Percentiles rank a stretch among this genome's conserved stretches.
Evolutionary conservation across 805 yeast genomes (phyloP).

Genomic region (Maudiozyma barnettii): DNA sequence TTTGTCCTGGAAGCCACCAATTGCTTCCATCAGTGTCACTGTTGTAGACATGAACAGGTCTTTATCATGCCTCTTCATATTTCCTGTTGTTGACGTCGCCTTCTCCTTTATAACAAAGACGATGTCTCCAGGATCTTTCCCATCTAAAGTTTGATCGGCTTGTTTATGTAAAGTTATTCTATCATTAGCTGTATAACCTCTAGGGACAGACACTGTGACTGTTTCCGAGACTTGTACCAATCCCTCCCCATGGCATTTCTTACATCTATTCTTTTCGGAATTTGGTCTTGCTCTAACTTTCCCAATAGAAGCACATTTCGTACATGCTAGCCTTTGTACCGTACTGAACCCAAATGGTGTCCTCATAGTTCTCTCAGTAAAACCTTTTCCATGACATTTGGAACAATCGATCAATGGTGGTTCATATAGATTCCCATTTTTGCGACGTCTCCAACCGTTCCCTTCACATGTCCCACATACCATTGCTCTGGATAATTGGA

Average conservation of each 20-base stretch:
- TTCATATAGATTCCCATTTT: conserved; percentile 18
- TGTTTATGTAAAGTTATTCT: conserved; percentile 51
- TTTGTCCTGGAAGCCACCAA: conserved; percentile 67
- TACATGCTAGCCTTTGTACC: conserved; percentile 51
- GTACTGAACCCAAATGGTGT: conserved; percentile 66
- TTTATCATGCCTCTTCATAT: conserved; percentile 48
- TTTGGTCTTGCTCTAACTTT: conserved; percentile 27
- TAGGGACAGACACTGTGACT: conserved; percentile 65
- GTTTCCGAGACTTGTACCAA: conserved; percentile 56
- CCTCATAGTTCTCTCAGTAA: conserved; percentile 45
- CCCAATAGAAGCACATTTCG: conserved; percentile 65
- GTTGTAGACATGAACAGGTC: conserved; percentile 54
- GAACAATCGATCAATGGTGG: conserved; percentile 49
- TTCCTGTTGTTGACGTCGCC: conserved; percentile 33
- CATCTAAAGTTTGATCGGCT: conserved; percentile 71
- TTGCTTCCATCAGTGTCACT: conserved; percentile 67
- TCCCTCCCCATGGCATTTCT: conserved; percentile 59
- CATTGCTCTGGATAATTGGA: conserved; percentile 60
- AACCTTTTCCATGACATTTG: conserved; percentile 67
- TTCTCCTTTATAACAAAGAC: conserved; percentile 49
- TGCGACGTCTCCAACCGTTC: conserved; percentile 47
- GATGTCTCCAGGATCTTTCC: conserved; percentile 62
- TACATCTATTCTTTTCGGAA: conserved; percentile 58
- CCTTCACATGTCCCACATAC: conserved; percentile 71
- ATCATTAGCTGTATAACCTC: conserved; percentile 61